Conservation (phyloP, 176 grass and related monocot genomes). For the Thinopyrum elongatum region DNA sequence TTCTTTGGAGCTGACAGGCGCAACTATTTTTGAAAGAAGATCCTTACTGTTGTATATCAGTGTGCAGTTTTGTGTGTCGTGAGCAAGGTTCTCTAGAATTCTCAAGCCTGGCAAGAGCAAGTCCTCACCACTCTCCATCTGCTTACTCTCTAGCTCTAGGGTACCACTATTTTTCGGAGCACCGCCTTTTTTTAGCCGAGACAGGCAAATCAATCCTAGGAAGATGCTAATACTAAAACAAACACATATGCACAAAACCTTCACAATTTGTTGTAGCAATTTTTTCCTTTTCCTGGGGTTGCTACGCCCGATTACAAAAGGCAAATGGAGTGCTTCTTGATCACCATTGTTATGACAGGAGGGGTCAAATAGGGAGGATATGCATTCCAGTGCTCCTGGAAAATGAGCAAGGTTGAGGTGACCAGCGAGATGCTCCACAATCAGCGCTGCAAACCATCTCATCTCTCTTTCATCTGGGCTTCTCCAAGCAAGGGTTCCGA, state of each 20-base stretch:
- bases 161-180: not conserved
- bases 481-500: not conserved
- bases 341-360: not conserved
- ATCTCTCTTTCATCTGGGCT: not conserved
- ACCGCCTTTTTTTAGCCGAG: no score
- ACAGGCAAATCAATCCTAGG: no score
- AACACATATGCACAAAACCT: no score
- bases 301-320: no score
- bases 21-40: no score
- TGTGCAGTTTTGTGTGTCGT: no score
- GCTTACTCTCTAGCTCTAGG: not conserved
- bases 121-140: not conserved
- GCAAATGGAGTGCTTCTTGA: not conserved
- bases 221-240: no score
- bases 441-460: not conserved
- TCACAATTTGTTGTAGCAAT: not conserved
- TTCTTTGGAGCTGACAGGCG: no score
- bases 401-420: not conserved
- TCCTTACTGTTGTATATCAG: no score
- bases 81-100: no score
- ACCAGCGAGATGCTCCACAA: no score
- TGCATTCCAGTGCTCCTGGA: not conserved
- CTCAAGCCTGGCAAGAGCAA: no score
- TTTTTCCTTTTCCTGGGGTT: not conserved
- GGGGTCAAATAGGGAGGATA: not conserved